Conservation (phyloP, 352 stramenopile genomes). For the Globisporangium recalcitrans region DNA sequence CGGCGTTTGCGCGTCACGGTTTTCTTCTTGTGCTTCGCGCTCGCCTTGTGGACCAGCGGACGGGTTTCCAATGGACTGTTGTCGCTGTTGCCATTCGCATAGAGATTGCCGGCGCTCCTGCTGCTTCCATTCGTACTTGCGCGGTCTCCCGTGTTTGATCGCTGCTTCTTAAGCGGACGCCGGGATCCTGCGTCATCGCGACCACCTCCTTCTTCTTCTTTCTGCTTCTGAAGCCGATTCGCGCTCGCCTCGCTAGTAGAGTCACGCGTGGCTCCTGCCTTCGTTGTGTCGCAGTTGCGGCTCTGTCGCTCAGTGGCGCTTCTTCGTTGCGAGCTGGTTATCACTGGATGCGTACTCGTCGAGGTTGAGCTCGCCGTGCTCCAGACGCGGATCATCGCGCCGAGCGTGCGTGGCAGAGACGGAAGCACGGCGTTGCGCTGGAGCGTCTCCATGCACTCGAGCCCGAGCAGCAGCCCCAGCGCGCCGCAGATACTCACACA, state of each 20-base stretch:
- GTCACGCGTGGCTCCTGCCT: background rate
- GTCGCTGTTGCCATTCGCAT: background rate
- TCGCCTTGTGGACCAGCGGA: background rate
- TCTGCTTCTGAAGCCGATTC: background rate
- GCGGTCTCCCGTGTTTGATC: conserved; percentile 11
- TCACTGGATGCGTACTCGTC: background rate
- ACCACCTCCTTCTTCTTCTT: conserved; percentile 6
- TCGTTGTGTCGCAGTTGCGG: background rate
- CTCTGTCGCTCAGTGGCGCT: background rate
- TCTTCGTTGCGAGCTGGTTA: background rate
- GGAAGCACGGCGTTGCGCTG: conserved; percentile 16
- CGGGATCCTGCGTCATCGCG: conserved; percentile 19
- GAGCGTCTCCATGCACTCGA: conserved; percentile 58
- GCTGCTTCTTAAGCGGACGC: conserved; percentile 35
- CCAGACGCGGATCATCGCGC: background rate
- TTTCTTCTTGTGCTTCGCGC: background rate
- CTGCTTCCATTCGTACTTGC: background rate
- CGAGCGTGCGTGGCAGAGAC: background rate
- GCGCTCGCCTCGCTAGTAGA: background rate
- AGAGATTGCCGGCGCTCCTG: background rate
- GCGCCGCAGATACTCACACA: conserved; percentile 55
- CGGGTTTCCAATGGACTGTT: background rate
- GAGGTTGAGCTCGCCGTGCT: background rate
- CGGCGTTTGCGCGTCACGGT: conserved; percentile 17
- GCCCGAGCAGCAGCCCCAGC: conserved; percentile 42